Conservation (phyloP, 257 asterid genomes). For the Salvia miltiorrhiza region DNA sequence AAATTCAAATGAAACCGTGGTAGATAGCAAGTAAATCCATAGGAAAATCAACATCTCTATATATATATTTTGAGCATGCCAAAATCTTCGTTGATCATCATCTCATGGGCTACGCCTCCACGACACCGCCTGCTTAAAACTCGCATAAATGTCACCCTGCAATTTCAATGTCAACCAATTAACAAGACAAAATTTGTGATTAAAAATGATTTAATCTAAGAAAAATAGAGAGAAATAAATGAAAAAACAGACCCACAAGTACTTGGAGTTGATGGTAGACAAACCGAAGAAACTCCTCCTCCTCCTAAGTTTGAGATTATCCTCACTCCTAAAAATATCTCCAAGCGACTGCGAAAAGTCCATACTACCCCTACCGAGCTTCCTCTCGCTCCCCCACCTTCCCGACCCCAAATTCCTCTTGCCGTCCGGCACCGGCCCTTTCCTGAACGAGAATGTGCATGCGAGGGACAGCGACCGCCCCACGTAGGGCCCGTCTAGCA, state of each 20-base stretch:
- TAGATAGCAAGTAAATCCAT: neutral
- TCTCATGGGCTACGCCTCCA: slow-evolving; percentile 44
- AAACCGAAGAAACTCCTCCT: slow-evolving; percentile 49
- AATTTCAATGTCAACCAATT: neutral
- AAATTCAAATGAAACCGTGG: neutral
- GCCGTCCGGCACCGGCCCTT: slow-evolving; percentile 29
- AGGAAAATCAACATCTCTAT: neutral
- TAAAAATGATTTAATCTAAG: neutral
- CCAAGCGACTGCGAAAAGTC: slow-evolving; percentile 29
- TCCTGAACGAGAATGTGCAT: slow-evolving; percentile 44
- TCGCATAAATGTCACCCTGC: slow-evolving; percentile 58
- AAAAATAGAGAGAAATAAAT: neutral
- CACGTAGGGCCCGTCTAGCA: slow-evolving; percentile 53
- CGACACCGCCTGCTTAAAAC: slow-evolving; percentile 56
- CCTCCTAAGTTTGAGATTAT: slow-evolving; percentile 28
- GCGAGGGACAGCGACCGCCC: slow-evolving; percentile 36
- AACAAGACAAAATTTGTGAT: no score
- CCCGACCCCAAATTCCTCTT: slow-evolving; percentile 25
- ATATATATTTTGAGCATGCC: no score
- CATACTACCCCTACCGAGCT: slow-evolving; percentile 19
- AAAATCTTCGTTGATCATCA: neutral
- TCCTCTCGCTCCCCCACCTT: slow-evolving; percentile 56
- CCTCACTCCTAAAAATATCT: slow-evolving; percentile 30
- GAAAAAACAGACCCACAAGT: slow-evolving; percentile 38
- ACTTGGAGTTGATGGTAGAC: slow-evolving; percentile 39